Evolutionary conservation across 1,284 basidiomycete genomes (phyloP).

Genomic region (Ceratobasidium sp.): DNA sequence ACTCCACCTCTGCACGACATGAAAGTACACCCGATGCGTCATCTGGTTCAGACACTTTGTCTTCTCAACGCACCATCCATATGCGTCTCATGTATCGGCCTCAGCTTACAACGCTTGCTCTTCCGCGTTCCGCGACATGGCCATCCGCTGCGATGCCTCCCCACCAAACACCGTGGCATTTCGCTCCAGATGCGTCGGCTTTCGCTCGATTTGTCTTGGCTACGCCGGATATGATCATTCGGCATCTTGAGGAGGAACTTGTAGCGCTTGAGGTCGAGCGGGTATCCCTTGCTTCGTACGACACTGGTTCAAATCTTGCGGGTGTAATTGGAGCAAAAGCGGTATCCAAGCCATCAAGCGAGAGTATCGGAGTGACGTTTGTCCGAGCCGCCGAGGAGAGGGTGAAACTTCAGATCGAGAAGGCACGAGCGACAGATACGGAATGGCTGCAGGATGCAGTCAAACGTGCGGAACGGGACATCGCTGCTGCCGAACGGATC

Average conservation of each 20-base stretch:
- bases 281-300: constrained; percentile 56
- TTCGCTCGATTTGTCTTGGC: constrained; percentile 98
- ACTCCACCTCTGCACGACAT: background rate
- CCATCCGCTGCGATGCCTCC: constrained; percentile 91
- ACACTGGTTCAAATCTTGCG: background rate
- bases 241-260: constrained; percentile 77
- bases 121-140: constrained; percentile 92
- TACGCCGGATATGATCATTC: constrained; percentile 81
- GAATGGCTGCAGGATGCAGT: constrained; percentile 62
- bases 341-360: constrained; percentile 9
- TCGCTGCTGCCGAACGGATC: constrained; percentile 53
- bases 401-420: constrained; percentile 77
- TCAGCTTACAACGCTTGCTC: constrained; percentile 92
- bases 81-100: constrained; percentile 94
- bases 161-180: constrained; percentile 93
- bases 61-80: constrained; percentile 53
- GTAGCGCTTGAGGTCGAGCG: constrained; percentile 76
- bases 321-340: constrained; percentile 33
- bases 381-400: constrained; percentile 80
- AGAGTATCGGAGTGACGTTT: constrained; percentile 80
- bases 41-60: constrained; percentile 45
- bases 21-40: background rate
- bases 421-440: constrained; percentile 77
- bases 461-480: constrained; percentile 58
- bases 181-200: constrained; percentile 88